Base-by-base conservation (phyloP, 306 rosid species). In the Trichosanthes truncata region DNA sequence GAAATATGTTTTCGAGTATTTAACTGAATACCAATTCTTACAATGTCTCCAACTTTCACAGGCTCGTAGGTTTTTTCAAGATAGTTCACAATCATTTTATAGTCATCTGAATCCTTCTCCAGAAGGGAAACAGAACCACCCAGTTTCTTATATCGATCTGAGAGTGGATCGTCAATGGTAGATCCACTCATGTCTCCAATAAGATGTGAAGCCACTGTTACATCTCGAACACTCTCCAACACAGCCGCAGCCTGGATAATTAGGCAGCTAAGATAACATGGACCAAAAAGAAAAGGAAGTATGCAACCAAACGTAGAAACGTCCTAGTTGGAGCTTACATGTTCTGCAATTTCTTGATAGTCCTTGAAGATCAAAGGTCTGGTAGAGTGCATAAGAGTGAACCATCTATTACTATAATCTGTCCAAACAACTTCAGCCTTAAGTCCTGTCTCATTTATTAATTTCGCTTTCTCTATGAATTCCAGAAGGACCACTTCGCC, bases 341-440 rank as follows among this genome's bases (percentile, higher is more conserved):
- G 90, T 3, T 95, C 97, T 56, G 97, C 96, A 76, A 95, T 80
- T 79, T 92, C 97, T 35, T 89, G 91, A 67, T 80, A 83, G 76
- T 95, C 92, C 81, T 87, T 84, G 84, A 92, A 93, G 53, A 81
- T 88, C 80, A 92, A 90, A 81, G 98, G 96, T 79, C 96, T 85
- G 7, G 97, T 88, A 21, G 97, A 91, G 68, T 87, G 96, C 93
- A 95, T 87, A 6, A 95, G 87, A 75, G 93, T 87, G 83, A 95
- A 91, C 97, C 97, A 95, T 83, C 87, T 91, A 78, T 95, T 96
- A 87, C 98, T 93, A 53, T 88, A 95, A 73, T 91, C 97, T 2
- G 90, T 84, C 98, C 98, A 90, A 45, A 89, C 81, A 46, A 90
- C 97, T 79, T 87, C 97, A 10, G 93, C 87, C 75, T 85, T 87